Evolutionary conservation across 176 grass and related monocot species (phyloP).

Genomic region (Carex littledalei): DNA sequence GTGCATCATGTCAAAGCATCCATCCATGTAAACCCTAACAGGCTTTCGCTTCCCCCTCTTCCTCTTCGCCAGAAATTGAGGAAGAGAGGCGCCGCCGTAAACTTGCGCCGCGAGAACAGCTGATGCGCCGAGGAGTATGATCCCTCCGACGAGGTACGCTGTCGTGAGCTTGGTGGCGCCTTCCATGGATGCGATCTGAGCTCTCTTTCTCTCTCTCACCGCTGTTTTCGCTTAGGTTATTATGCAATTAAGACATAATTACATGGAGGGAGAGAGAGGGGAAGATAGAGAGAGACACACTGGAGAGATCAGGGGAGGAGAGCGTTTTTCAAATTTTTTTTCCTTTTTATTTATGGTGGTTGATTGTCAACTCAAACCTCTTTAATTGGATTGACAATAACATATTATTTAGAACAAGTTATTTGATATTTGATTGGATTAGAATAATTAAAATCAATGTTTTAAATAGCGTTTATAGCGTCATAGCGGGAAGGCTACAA

Average conservation of each 20-base stretch:
- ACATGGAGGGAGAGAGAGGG: not conserved
- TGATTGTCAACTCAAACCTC: not conserved
- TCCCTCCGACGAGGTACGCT: slow-evolving; percentile 58
- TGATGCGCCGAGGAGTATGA: slow-evolving; percentile 53
- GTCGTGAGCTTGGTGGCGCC: slow-evolving; percentile 26
- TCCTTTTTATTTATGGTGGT: not conserved
- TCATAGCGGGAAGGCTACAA: too few species aligned
- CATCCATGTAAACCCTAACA: slow-evolving; percentile 90
- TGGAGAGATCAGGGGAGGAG: slow-evolving; percentile 16
- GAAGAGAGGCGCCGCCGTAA: slow-evolving; percentile 13
- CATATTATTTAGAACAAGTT: too few species aligned
- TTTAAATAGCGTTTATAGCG: too few species aligned
- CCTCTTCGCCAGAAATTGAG: slow-evolving; percentile 1
- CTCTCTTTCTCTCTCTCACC: not conserved
- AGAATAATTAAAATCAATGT: too few species aligned
- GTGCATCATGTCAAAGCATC: slow-evolving; percentile 99
- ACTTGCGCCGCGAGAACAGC: slow-evolving; percentile 40
- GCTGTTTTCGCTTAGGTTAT: not conserved
- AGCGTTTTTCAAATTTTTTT: not conserved
- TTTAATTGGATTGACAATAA: too few species aligned
- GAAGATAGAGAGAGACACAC: not conserved
- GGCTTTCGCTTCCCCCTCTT: slow-evolving; percentile 33
- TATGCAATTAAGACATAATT: not conserved
- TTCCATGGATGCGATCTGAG: slow-evolving; percentile 34
- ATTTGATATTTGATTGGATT: too few species aligned